Base-by-base conservation (phyloP, 2,329 filamentous ascomycete genomes). In the Immersiporthe knoxdaviesiana region DNA sequence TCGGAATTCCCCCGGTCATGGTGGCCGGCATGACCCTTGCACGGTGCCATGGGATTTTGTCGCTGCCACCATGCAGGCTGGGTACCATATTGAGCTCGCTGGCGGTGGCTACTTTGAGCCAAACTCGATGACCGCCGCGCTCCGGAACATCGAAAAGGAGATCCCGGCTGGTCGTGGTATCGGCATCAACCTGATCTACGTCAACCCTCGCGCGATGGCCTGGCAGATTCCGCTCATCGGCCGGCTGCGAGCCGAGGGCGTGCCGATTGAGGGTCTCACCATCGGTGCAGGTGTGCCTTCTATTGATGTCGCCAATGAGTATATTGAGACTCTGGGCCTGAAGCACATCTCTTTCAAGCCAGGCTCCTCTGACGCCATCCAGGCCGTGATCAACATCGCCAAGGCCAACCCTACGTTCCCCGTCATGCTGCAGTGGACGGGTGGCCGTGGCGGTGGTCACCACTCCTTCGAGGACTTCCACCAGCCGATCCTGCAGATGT, bases 401-500 rank as follows among this genome's bases (percentile, higher is more conserved):
- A 96, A 92, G 81, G 92, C 93, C n/a, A 96, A 97, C 79, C 94
- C 94, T 2, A 90, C 88, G 37, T 97, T 97, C 85, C 94, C 94
- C n/a, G 88, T 97, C 65, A 89, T 97, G 66, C 84, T 97, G 72
- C 94, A 97, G 81, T 97, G 94, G 94, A 97, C 94, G 70, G 94
- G 94, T 77, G 94, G 94, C 54, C 91, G 94, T 81, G 94, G 94
- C 73, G 94, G 94, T 83, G 94, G 94, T 68, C 94, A 97, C 79
- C 94, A 97, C 83, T 97, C 94, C 0, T 97, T 91, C 72, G 94
- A 97, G 79, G 94, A 97, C 79, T 97, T 97, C 86, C 94, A 97
- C 80, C 90, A 94, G 76, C 94, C 94, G 6, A 91, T 97, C 59
- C 84, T 97, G 10, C 90, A 93, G 75, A 97, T 97, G 92, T 97